Base-by-base conservation (phyloP, 1,284 basidiomycete genomes). In the Schizophyllum commune region DNA sequence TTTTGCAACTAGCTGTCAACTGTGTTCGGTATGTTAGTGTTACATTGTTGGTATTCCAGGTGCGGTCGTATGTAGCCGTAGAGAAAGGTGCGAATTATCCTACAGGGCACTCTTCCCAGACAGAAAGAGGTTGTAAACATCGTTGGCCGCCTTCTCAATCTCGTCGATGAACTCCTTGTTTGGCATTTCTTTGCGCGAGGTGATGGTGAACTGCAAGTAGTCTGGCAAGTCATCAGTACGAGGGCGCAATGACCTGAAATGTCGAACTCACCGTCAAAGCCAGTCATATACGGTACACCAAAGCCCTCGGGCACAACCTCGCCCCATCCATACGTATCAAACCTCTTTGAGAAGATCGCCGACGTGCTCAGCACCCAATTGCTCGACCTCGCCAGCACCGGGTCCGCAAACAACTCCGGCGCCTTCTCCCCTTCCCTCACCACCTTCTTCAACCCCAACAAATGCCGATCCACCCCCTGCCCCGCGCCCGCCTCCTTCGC, bases 251-350 rank as follows among this genome's bases (percentile, higher is more conserved):
- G 22, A 53, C 20, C 22, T 15, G 55, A 54, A 6, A 47, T 34
- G 53, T n/a, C 32, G 13, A 15, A 64, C 73, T 62, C 59, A 78
- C 79, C 84, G 68, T 90, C 83, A 68, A 83, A 87, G 52, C 88
- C 87, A 19, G 88, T 88, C 84, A 89, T 83, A 67, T 91, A 91
- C 27, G 88, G 84, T 34, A 90, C 83, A 34, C 89, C 90, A 68
- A 91, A 91, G 4, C 91, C 91, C 65, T 91, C 83, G 1, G 86
- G 85, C 15, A 91, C 87, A 61, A 94, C 91, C 78, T 92, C 91
- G 59, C 91, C 92, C 88, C 90, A 94, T 34, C 93, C 93, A 74
- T 95, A 96, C 21, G 83, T 86, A 56, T 80, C 79, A 69, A 96
- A 88, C 69, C 89, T 83, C 64, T 87, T 86, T 21, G 89, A 91